A percentile compares a stretch with the other conserved stretches of the same genome.
These are phyloP conservation scores for Arxiozyma bovina DNA, from an alignment of 1,139 yeast species.

Conservation along the genomic window DNA sequence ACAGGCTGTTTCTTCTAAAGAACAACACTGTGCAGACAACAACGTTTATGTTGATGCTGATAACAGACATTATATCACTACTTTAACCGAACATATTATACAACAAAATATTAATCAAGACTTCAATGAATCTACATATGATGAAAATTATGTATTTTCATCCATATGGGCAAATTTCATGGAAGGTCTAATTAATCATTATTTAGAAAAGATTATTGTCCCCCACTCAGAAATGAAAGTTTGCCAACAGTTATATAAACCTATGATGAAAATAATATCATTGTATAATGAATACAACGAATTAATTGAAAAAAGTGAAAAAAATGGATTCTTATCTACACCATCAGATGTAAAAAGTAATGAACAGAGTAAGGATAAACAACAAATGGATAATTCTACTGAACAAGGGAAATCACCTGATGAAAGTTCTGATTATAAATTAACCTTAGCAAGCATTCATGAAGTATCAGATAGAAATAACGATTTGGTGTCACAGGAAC, in stretches of 20 bases:
- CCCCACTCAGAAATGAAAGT: conserved; percentile 32
- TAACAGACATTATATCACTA: conserved; percentile 7
- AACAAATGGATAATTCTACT: background rate
- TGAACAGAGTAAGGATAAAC: background rate
- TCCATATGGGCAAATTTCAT: conserved; percentile 33
- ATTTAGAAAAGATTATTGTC: conserved; percentile 29
- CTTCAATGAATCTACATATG: conserved; percentile 25
- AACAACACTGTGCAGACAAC: background rate
- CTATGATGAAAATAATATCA: conserved; percentile 32
- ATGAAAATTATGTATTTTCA: conserved; percentile 31
- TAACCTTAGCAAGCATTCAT: background rate
- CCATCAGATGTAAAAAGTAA: conserved; percentile 11
- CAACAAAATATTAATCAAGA: conserved; percentile 29
- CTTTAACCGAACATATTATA: conserved; percentile 28
- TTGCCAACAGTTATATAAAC: conserved; percentile 31
- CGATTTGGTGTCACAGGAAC: conserved; percentile 21
- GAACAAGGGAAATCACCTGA: background rate
- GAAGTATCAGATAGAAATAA: conserved; percentile 9
- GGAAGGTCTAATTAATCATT: conserved; percentile 33
- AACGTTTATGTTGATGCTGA: background rate
- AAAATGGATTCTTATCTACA: conserved; percentile 27
- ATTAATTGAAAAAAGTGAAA: conserved; percentile 30
- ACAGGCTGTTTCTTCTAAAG: background rate
- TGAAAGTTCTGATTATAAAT: conserved; percentile 1
- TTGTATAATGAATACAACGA: conserved; percentile 31